Evolutionary conservation across 2,329 filamentous ascomycete genomes (phyloP), one percentile per base, ranked within the genome.

Genomic region (Trichoderma afroharzianum): DNA sequence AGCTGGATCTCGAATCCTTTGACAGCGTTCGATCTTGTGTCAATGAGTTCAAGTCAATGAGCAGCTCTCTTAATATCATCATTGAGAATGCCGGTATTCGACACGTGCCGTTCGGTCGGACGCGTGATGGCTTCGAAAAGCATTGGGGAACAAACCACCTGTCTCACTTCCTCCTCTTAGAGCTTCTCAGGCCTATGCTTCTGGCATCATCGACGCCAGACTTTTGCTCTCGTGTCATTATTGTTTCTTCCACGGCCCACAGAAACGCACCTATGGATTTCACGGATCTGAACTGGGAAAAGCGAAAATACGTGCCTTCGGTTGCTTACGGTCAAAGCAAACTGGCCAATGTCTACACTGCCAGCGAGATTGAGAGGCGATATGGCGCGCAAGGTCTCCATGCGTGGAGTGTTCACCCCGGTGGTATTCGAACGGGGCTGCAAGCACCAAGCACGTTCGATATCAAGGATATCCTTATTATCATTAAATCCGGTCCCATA

Each of bases 361-460:
- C 86, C 4, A 86, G 84, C 72, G 81, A 87, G 70, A 80, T 88
- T 30, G 85, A 88, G 36, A 81, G 86, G 1, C 81, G 80, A 0
- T 88, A 86, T 73, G 84, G 82, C 2, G 30, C 76, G 0, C 74
- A 78, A 4, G 82, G 83, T 11, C 73, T 88, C 0, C 85, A 85
- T 67, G 85, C 81, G 0, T 74, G 73, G 63, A 76, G 74, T n/a
- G 70, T 78, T 6, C 83, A 87, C 69, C 87, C 86, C 86, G 87
- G 9, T 78, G 81, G 4, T n/a, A 85, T 88, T 74, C 24, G 63
- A 18, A 76, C 75, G 1, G 71, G 74, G 3, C n/a, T 72, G 2
- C 69, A 68, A 53, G 50, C 55, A 62, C 53, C 64, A 3, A 69
- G 53, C 21, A 33, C 58, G 21, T 68, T 28, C 15, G 55, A 68